These are phyloP conservation scores for Flaveria robusta DNA, from an alignment of 129 eudicot genomes.

Conservation along the genomic window DNA sequence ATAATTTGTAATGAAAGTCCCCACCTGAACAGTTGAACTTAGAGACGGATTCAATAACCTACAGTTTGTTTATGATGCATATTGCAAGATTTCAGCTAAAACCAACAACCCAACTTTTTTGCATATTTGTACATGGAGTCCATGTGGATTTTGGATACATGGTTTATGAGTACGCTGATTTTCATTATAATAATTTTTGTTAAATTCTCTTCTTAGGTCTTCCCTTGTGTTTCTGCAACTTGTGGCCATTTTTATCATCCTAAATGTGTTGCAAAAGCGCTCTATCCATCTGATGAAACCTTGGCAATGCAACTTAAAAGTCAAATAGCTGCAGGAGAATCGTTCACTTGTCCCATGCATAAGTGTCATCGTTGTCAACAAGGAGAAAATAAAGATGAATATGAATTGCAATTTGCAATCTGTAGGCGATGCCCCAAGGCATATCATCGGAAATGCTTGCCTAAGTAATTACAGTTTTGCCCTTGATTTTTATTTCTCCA, in stretches of 20 bases:
- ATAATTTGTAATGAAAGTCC: background rate
- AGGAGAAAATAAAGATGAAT: conserved; percentile 56
- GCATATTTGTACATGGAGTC: background rate
- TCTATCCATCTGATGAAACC: conserved; percentile 45
- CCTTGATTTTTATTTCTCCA: background rate
- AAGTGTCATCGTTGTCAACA: conserved; percentile 53
- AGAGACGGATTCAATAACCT: background rate
- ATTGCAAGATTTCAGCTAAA: background rate
- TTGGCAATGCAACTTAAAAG: conserved; percentile 44
- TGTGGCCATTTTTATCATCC: conserved; percentile 91
- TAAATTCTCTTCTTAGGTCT: conserved; percentile 46
- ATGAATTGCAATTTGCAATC: conserved; percentile 69
- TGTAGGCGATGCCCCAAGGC: conserved; percentile 90
- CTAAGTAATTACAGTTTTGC: conserved; percentile 42
- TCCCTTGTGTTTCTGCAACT: conserved; percentile 76
- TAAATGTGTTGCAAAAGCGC: conserved; percentile 51
- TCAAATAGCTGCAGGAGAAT: conserved; percentile 60
- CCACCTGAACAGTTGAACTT: background rate
- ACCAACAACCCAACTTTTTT: background rate
- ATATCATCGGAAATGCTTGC: conserved; percentile 87
- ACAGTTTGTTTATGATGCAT: background rate
- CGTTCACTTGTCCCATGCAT: conserved; percentile 81
- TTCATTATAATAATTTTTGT: background rate
- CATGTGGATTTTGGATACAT: background rate
- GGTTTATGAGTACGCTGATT: background rate